Percentiles rank a stretch among this genome's conserved stretches.
These are phyloP conservation scores for Ambrosiella xylebori DNA, from an alignment of 2,329 filamentous ascomycete genomes.

Conservation along the genomic window DNA sequence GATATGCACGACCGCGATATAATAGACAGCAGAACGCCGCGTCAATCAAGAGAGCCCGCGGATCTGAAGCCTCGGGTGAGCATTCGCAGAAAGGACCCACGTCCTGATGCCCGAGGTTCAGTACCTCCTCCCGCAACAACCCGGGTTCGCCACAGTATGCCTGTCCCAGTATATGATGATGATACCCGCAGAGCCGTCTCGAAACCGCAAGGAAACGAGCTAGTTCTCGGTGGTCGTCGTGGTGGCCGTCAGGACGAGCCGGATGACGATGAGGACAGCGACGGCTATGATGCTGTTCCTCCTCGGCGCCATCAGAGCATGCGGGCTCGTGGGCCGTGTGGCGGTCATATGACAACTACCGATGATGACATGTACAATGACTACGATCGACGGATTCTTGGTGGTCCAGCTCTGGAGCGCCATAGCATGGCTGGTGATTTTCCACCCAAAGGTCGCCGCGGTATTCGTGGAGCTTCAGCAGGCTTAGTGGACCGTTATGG, in stretches of 20 bases:
- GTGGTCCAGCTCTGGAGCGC: constrained; percentile 3
- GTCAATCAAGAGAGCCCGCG: background rate
- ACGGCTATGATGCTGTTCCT: background rate
- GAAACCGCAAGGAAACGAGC: constrained; percentile 7
- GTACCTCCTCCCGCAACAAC: constrained; percentile 5
- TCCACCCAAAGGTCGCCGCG: constrained; percentile 9
- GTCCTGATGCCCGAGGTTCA: background rate
- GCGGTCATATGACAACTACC: background rate
- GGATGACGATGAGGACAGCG: constrained; percentile 11
- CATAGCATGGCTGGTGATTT: constrained; percentile 11
- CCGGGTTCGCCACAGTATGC: constrained; percentile 3
- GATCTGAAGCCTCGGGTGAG: background rate
- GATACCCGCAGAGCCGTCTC: constrained; percentile 1
- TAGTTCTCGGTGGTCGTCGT: constrained; percentile 3
- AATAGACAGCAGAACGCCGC: background rate
- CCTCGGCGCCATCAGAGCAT: background rate
- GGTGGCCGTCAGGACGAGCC: constrained; percentile 2
- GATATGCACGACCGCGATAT: background rate
- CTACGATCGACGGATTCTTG: background rate
- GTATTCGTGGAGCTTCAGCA: constrained; percentile 3
- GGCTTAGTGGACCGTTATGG: constrained; percentile 4
- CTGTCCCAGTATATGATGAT: constrained; percentile 1
- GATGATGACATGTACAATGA: constrained; percentile 11
- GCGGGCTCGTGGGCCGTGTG: background rate
- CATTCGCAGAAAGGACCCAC: background rate